phyloP scores from a whole-genome alignment of 495 filamentous ascomycete species.

The Aspergillus diversus region DNA sequence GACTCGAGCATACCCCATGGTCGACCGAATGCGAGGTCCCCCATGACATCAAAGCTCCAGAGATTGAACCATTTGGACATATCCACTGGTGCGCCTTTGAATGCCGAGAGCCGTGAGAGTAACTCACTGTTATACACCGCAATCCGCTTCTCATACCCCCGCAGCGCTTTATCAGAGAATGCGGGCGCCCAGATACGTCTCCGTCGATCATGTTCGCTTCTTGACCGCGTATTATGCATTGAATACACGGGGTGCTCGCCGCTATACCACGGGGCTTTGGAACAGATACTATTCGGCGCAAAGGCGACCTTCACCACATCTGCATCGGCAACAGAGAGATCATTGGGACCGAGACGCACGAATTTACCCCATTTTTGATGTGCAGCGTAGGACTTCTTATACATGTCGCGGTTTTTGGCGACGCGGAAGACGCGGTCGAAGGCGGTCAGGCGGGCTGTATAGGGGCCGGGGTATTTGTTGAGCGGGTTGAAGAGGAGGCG shows the following conservation, averaged over 20 bases:
- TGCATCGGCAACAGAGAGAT: constrained; percentile 23
- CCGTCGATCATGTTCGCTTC: constrained; percentile 34
- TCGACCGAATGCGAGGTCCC: constrained; percentile 42
- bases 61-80: constrained; percentile 34
- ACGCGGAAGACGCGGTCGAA: constrained; percentile 9
- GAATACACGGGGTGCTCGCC: constrained; percentile 29
- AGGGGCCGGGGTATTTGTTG: constrained; percentile 4
- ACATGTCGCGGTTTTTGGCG: constrained; percentile 1
- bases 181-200: constrained; percentile 39
- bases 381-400: background rate
- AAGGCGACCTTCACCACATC: constrained; percentile 34
- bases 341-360: constrained; percentile 23
- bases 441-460: background rate
- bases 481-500: constrained; percentile 11
- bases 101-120: background rate
- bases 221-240: constrained; percentile 37
- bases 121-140: constrained; percentile 22
- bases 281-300: constrained; percentile 34
- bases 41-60: constrained; percentile 48
- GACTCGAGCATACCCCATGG: constrained; percentile 40
- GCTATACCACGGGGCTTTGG: constrained; percentile 44
- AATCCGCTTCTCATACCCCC: constrained; percentile 37
- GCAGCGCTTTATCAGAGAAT: constrained; percentile 35
- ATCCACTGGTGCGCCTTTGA: constrained; percentile 29
- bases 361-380: constrained; percentile 6